These are phyloP conservation scores for Claviceps paspali DNA, from an alignment of 2,329 filamentous ascomycete species.

Conservation along the genomic window DNA sequence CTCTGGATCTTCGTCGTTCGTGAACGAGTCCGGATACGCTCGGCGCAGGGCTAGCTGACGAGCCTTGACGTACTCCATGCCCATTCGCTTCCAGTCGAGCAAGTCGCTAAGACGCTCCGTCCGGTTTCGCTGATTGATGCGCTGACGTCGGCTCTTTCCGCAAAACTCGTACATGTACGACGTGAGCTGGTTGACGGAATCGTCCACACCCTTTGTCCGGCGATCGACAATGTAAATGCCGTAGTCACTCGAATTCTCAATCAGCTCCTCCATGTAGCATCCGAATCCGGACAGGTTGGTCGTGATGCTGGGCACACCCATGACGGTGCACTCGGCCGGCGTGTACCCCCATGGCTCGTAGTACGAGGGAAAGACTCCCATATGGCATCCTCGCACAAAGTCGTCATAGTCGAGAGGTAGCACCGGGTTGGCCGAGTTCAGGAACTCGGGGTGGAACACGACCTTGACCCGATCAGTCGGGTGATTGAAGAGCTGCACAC, in stretches of 20 bases:
- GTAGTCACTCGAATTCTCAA: conserved; percentile 95
- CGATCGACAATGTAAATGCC: conserved; percentile 98
- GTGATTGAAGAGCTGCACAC: conserved; percentile 95
- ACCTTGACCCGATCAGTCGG: conserved; percentile 91
- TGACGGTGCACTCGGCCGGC: conserved; percentile 93
- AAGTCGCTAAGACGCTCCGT: conserved; percentile 91
- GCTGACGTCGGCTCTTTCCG: conserved; percentile 82
- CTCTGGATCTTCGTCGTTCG: conserved; percentile 64
- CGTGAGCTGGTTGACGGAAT: conserved; percentile 89
- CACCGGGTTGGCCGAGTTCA: conserved; percentile 90
- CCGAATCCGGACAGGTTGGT: conserved; percentile 96
- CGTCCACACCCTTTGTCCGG: conserved; percentile 86
- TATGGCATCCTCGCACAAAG: conserved; percentile 90
- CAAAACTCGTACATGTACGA: conserved; percentile 84
- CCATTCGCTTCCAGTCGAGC: conserved; percentile 98
- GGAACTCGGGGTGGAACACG: conserved; percentile 93
- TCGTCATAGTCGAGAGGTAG: conserved; percentile 95
- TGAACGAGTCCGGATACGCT: conserved; percentile 81
- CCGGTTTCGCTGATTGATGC: conserved; percentile 96
- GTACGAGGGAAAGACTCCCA: conserved; percentile 93
- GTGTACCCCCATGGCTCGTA: conserved; percentile 99
- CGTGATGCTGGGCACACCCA: conserved; percentile 97
- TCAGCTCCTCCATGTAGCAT: conserved; percentile 98
- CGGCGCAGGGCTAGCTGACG: conserved; percentile 80
- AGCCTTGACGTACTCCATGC: conserved; percentile 97